Evolutionary conservation across 352 stramenopile species (phyloP).

Genomic region (Globisporangium cystogenes): DNA sequence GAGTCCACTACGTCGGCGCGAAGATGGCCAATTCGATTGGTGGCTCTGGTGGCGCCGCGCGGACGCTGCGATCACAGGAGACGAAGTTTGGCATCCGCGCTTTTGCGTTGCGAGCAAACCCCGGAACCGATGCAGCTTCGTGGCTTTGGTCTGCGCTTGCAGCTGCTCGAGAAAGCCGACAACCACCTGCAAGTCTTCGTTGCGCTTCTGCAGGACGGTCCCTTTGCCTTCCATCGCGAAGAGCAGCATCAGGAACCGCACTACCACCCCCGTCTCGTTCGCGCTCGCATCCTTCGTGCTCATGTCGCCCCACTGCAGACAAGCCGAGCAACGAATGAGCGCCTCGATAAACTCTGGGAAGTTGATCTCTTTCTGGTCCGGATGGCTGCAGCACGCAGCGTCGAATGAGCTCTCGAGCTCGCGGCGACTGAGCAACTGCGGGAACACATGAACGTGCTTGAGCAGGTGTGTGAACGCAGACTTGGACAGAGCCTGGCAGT

Average conservation of each 20-base stretch:
- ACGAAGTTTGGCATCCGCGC: too few species aligned
- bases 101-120: slow-evolving; percentile 30
- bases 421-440: slow-evolving; percentile 50
- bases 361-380: slow-evolving; percentile 24
- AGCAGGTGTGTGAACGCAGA: slow-evolving; percentile 37
- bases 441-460: slow-evolving; percentile 48
- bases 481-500: slow-evolving; percentile 19
- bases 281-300: not conserved
- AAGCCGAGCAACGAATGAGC: slow-evolving; percentile 39
- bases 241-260: slow-evolving; percentile 72
- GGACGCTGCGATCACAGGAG: too few species aligned
- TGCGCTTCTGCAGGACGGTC: slow-evolving; percentile 51
- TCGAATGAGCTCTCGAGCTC: slow-evolving; percentile 46
- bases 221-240: slow-evolving; percentile 74
- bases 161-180: slow-evolving; percentile 42
- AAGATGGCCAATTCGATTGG: not conserved
- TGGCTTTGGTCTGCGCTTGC: slow-evolving; percentile 23
- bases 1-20: not conserved
- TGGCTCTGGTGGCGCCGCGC: not conserved
- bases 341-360: slow-evolving; percentile 64
- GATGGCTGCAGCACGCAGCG: slow-evolving; percentile 21
- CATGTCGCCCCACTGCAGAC: slow-evolving; percentile 33
- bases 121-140: slow-evolving; percentile 44
- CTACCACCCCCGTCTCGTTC: slow-evolving; percentile 23
- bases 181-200: slow-evolving; percentile 46